Conservation (phyloP, 352 stramenopile species). For the Globisporangium apiculatum region DNA sequence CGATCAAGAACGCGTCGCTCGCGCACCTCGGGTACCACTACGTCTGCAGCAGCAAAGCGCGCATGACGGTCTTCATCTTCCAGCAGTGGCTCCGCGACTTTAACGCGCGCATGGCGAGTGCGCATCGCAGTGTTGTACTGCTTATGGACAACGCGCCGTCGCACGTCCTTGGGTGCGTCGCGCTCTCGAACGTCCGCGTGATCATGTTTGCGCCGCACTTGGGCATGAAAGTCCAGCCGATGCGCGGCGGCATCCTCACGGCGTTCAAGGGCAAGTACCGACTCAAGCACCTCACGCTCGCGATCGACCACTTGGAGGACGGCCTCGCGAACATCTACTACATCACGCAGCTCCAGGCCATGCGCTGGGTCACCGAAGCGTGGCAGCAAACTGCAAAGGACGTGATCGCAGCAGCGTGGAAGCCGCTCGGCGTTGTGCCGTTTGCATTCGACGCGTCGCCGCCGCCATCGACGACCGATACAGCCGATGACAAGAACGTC, state of each 20-base stretch:
- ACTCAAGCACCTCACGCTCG: slow-evolving; percentile 77
- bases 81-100: slow-evolving; percentile 85
- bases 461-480: slow-evolving; percentile 16
- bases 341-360: slow-evolving; percentile 81
- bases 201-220: slow-evolving; percentile 81
- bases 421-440: slow-evolving; percentile 51
- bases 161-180: slow-evolving; percentile 71
- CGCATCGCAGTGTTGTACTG: slow-evolving; percentile 76
- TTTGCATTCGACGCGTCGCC: slow-evolving; percentile 59
- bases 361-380: slow-evolving; percentile 80
- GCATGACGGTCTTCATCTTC: slow-evolving; percentile 88
- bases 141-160: slow-evolving; percentile 85
- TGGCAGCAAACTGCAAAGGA: slow-evolving; percentile 79
- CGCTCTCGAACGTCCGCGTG: slow-evolving; percentile 81
- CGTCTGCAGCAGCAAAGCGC: slow-evolving; percentile 72
- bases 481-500: slow-evolving; percentile 75
- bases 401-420: slow-evolving; percentile 74
- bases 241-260: slow-evolving; percentile 74
- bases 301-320: slow-evolving; percentile 80
- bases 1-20: slow-evolving; percentile 76
- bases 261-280: slow-evolving; percentile 86
- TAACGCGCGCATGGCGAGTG: slow-evolving; percentile 80
- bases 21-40: slow-evolving; percentile 84
- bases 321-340: slow-evolving; percentile 70
- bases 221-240: slow-evolving; percentile 83